Percentiles rank a stretch among this genome's conserved stretches.
These are phyloP conservation scores for Copromyces sp. DNA, from an alignment of 495 filamentous ascomycete species.

Conservation along the genomic window DNA sequence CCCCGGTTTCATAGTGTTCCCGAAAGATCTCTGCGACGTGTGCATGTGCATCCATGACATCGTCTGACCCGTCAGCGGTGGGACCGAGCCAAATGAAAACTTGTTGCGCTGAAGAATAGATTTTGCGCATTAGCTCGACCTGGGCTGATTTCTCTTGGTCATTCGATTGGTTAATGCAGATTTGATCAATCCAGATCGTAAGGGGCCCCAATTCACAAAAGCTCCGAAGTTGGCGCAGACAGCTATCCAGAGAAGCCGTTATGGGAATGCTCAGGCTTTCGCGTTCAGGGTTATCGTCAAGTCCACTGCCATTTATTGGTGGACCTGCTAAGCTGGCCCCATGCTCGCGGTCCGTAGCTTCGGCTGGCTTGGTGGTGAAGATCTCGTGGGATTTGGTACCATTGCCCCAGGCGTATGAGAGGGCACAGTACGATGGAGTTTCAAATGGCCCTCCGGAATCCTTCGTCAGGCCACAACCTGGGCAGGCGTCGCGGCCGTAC, in stretches of 20 bases:
- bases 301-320: neutral
- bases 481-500: neutral
- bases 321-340: neutral
- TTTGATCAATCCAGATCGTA: neutral
- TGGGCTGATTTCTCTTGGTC: neutral
- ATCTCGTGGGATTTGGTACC: neutral
- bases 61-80: conserved; percentile 4
- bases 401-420: neutral
- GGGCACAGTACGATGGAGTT: neutral
- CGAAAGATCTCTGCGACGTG: neutral
- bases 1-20: neutral
- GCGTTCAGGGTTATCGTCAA: neutral
- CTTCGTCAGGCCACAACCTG: conserved; percentile 19
- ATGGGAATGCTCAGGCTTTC: neutral
- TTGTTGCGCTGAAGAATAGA: neutral
- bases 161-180: neutral
- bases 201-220: neutral
- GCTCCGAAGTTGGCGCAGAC: neutral
- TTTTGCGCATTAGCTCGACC: neutral
- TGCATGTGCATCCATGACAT: conserved; percentile 5
- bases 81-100: neutral
- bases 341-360: neutral
- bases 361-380: neutral
- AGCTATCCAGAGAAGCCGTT: neutral
- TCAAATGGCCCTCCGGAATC: conserved; percentile 15